These are phyloP conservation scores for Pichia sp. DNA, from an alignment of 1,139 yeast genomes.

Conservation along the genomic window DNA sequence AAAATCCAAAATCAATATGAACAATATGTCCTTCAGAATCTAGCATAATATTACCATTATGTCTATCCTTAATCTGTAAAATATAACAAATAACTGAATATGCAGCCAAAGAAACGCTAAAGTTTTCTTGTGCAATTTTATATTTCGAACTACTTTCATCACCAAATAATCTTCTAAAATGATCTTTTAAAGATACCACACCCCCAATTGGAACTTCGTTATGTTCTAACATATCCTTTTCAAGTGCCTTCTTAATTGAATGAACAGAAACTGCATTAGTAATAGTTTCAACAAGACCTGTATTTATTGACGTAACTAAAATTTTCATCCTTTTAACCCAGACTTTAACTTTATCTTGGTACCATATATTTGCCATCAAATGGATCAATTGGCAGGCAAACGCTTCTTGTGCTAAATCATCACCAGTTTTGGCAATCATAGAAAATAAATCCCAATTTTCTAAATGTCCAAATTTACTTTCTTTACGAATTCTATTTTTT, in stretches of 20 bases:
- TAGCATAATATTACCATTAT: constrained; percentile 90
- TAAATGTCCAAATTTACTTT: constrained; percentile 76
- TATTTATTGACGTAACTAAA: constrained; percentile 78
- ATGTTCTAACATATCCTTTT: constrained; percentile 59
- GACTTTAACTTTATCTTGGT: constrained; percentile 52
- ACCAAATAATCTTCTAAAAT: constrained; percentile 72
- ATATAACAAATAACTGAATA: constrained; percentile 85
- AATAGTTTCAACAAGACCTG: constrained; percentile 92
- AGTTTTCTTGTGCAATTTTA: constrained; percentile 71
- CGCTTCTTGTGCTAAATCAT: constrained; percentile 92
- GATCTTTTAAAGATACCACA: constrained; percentile 68
- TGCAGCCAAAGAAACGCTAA: constrained; percentile 79
- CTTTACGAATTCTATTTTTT: constrained; percentile 66
- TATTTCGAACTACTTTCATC: constrained; percentile 44
- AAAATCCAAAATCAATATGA: constrained; percentile 92
- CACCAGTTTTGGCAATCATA: constrained; percentile 93
- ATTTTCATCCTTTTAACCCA: constrained; percentile 96
- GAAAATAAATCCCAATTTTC: constrained; percentile 93
- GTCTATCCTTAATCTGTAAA: constrained; percentile 89
- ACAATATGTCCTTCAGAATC: constrained; percentile 93
- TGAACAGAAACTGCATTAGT: constrained; percentile 91
- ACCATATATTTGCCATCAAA: constrained; percentile 83
- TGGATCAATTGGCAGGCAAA: constrained; percentile 92
- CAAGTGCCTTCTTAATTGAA: constrained; percentile 85
- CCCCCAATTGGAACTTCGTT: constrained; percentile 66